These are phyloP conservation scores for Calophaca sinica DNA, from an alignment of 306 rosid species.

Conservation along the genomic window DNA sequence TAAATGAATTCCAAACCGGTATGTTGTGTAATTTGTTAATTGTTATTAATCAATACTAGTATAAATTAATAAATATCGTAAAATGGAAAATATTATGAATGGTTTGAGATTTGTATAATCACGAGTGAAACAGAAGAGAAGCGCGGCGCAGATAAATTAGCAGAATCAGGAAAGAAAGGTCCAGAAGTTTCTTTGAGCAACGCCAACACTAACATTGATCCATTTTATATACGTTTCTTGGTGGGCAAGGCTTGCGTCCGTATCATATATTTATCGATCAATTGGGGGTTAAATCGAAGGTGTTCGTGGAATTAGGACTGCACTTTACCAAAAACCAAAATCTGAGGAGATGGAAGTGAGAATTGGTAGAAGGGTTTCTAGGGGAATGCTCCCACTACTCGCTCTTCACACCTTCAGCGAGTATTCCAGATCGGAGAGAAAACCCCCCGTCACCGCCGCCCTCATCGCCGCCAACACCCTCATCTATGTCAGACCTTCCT, in stretches of 20 bases:
- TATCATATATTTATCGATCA: background rate
- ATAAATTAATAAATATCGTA: too few relatives aligned
- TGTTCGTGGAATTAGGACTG: background rate
- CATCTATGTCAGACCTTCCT: conserved; percentile 70
- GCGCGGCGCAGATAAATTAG: too few relatives aligned
- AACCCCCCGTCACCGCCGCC: conserved; percentile 84
- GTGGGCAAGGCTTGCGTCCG: background rate
- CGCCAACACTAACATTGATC: too few relatives aligned
- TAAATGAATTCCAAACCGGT: too few relatives aligned
- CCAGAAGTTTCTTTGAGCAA: conserved; percentile 39
- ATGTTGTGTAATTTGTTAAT: too few relatives aligned
- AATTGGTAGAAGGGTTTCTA: conserved; percentile 57
- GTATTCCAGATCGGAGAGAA: conserved; percentile 68
- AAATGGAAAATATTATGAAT: too few relatives aligned
- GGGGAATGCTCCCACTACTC: conserved; percentile 73
- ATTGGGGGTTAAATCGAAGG: background rate
- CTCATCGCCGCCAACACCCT: conserved; percentile 84
- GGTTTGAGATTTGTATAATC: too few relatives aligned
- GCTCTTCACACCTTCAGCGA: conserved; percentile 79
- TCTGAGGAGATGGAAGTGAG: conserved; percentile 57
- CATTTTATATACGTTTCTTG: conserved; percentile 49
- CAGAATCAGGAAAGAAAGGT: conserved; percentile 26
- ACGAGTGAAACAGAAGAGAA: too few relatives aligned
- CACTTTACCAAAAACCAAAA: background rate
- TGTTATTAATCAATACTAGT: too few relatives aligned